phyloP scores from a whole-genome alignment of 2,329 filamentous ascomycete species.

The Mycosphaerella arachidis region DNA sequence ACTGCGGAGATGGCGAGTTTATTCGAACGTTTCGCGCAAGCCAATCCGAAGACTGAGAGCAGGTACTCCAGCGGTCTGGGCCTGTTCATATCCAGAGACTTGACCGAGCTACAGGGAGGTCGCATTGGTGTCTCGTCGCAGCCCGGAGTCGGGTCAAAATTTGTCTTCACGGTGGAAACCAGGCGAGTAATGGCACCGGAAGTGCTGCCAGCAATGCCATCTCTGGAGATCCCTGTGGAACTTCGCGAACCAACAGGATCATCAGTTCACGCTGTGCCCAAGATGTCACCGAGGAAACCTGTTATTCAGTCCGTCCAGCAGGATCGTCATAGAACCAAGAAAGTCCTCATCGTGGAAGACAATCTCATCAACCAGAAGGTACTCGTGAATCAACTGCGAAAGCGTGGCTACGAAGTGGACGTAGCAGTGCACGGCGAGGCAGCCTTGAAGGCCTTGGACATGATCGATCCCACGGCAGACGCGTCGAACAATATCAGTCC shows the following conservation, averaged over 20 bases:
- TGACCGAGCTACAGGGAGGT: conserved; percentile 66
- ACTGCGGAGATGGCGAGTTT: conserved; percentile 42
- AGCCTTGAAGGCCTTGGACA: conserved; percentile 23
- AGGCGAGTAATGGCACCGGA: conserved; percentile 9
- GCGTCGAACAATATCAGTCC: background rate
- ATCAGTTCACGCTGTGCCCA: background rate
- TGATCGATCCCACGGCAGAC: conserved; percentile 2
- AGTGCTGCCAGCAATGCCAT: background rate
- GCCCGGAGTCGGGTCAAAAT: conserved; percentile 58
- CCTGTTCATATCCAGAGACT: conserved; percentile 62
- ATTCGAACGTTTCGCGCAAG: conserved; percentile 66
- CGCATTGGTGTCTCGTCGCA: conserved; percentile 60
- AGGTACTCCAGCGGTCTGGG: conserved; percentile 67
- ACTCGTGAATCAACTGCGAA: conserved; percentile 23
- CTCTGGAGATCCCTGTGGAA: conserved; percentile 3
- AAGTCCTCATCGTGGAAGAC: conserved; percentile 25
- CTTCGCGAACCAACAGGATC: conserved; percentile 1
- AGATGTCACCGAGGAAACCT: background rate
- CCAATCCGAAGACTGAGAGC: conserved; percentile 61
- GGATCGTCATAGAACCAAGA: background rate
- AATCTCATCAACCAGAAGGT: conserved; percentile 31
- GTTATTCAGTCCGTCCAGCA: background rate
- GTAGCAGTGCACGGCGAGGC: conserved; percentile 27
- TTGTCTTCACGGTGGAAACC: conserved; percentile 57
- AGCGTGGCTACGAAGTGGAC: conserved; percentile 22